These are phyloP conservation scores for Kazachstania africana DNA, from an alignment of 805 yeast genomes.

Conservation along the genomic window DNA sequence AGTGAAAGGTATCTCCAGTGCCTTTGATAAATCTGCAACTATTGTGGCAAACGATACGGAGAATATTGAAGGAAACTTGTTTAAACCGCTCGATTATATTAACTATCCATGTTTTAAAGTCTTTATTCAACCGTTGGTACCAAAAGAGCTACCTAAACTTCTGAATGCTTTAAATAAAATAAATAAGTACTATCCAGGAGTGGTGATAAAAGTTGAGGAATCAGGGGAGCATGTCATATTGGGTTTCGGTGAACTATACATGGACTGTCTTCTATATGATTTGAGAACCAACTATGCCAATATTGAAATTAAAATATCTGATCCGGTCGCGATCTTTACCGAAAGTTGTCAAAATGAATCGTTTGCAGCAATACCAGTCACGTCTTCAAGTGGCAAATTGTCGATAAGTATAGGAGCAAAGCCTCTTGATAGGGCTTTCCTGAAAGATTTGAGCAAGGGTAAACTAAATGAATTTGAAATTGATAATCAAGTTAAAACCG, in stretches of 20 bases:
- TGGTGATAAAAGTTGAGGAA: conserved; percentile 65
- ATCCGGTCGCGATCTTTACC: conserved; percentile 66
- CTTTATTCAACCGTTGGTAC: conserved; percentile 71
- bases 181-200: conserved; percentile 52
- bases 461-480: conserved; percentile 21
- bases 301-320: conserved; percentile 70
- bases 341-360: conserved; percentile 67
- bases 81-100: conserved; percentile 30
- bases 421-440: conserved; percentile 49
- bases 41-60: conserved; percentile 26
- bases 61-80: conserved; percentile 11
- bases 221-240: conserved; percentile 75
- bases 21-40: conserved; percentile 48
- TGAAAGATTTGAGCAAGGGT: conserved; percentile 15
- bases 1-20: conserved; percentile 48
- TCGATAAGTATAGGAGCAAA: conserved; percentile 61
- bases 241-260: conserved; percentile 79
- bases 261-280: conserved; percentile 77
- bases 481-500: conserved; percentile 33
- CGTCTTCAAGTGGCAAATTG: conserved; percentile 43
- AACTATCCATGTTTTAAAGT: conserved; percentile 52
- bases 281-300: conserved; percentile 51
- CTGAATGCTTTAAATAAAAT: conserved; percentile 57
- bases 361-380: conserved; percentile 51
- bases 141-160: conserved; percentile 66